phyloP scores from a whole-genome alignment of 2,329 filamentous ascomycete genomes.

The Cyphellophora europaea region DNA sequence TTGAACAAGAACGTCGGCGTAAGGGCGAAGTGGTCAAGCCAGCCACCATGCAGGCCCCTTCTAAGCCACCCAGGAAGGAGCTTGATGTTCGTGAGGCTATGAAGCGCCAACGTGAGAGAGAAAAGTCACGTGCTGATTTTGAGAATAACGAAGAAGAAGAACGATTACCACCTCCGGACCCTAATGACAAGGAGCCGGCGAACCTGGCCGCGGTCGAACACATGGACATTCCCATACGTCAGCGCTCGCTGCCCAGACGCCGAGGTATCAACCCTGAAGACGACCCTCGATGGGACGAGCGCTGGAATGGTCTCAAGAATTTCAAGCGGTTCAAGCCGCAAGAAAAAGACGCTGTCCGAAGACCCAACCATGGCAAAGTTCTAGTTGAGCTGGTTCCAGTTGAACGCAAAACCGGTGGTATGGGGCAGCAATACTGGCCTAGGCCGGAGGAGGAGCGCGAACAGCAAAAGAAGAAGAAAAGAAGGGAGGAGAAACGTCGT shows the following conservation, averaged over 20 bases:
- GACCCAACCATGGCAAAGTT: conserved; percentile 32
- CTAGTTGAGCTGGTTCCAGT: conserved; percentile 67
- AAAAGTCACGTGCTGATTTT: conserved; percentile 44
- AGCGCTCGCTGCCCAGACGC: conserved; percentile 19
- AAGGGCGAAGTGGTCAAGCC: conserved; percentile 16
- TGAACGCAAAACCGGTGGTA: conserved; percentile 60
- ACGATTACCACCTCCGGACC: conserved; percentile 34
- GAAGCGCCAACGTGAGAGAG: conserved; percentile 40
- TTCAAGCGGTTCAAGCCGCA: conserved; percentile 77
- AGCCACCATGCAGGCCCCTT: too few relatives aligned
- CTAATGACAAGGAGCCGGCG: conserved; percentile 46
- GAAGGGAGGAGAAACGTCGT: conserved; percentile 17
- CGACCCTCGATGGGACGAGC: conserved; percentile 67
- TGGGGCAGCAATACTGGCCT: conserved; percentile 69
- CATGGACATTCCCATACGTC: conserved; percentile 50
- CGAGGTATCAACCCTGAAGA: conserved; percentile 22
- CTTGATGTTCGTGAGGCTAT: conserved; percentile 62
- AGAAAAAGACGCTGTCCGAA: conserved; percentile 34
- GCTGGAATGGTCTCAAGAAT: conserved; percentile 91
- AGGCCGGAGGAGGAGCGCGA: conserved; percentile 23
- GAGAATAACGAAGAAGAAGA: conserved; percentile 57
- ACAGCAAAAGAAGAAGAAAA: conserved; percentile 22
- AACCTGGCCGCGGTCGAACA: conserved; percentile 68
- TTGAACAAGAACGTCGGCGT: conserved; percentile 42
- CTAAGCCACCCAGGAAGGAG: too few relatives aligned